These are phyloP conservation scores for Cladophialophora carrionii DNA, from an alignment of 2,329 filamentous ascomycete genomes.

Conservation along the genomic window DNA sequence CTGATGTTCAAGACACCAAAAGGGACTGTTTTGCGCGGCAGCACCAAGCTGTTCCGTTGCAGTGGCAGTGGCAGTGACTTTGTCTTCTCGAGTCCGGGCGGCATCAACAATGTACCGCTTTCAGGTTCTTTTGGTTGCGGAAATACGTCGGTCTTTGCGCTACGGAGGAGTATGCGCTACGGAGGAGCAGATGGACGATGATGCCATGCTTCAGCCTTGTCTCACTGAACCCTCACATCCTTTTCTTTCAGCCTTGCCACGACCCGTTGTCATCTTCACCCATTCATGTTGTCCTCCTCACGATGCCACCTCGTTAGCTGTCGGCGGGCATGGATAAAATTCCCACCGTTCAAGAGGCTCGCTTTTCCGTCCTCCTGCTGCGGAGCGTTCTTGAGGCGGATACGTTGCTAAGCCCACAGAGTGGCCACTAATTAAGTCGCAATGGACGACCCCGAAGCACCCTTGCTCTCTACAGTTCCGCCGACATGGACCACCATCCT, in stretches of 20 bases:
- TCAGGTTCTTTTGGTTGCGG: neutral
- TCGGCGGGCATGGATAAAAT: neutral
- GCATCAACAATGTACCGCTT: neutral
- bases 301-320: neutral
- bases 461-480: neutral
- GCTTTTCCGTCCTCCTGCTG: neutral
- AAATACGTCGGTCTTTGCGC: neutral
- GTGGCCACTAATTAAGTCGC: neutral
- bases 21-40: neutral
- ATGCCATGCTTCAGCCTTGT: neutral
- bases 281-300: neutral
- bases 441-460: neutral
- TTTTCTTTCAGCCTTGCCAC: neutral
- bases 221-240: neutral
- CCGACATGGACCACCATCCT: slow-evolving; percentile 16
- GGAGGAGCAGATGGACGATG: neutral
- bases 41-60: neutral
- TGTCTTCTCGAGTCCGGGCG: neutral
- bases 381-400: neutral
- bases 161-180: neutral
- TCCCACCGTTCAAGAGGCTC: neutral
- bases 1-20: neutral
- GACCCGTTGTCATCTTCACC: neutral
- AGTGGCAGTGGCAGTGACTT: neutral
- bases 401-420: neutral